Base-by-base conservation (phyloP, 2,329 filamentous ascomycete species). In the Fusarium veterinarium region DNA sequence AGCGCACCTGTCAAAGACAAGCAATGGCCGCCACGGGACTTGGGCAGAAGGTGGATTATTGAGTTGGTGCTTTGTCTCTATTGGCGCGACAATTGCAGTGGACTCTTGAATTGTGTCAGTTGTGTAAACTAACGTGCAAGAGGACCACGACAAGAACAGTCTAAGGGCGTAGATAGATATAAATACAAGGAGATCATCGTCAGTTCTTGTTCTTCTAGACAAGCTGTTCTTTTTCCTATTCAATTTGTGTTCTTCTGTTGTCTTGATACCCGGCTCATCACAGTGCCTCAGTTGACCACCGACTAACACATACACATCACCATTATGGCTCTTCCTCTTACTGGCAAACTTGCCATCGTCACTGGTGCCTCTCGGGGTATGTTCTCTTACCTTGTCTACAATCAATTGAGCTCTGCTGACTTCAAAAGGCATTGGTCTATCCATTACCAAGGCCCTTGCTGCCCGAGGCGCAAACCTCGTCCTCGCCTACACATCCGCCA, bases 291-390 rank as follows among this genome's bases (percentile, higher is more conserved):
- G 30, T 44, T 46, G 38, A 60, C 38, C 33, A 51, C 44, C 9
- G n/a, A 57, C 52, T 23, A 41, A 55, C 58, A 31, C 25, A 69
- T 52, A 55, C 58, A 31, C 25, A 69, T 52, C 60, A 41, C 28
- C 16, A 59, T 52, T 67, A 84, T 85, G 82, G 71, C 82, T 72
- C 82, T 74, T 38, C 78, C 82, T 53, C 84, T 92, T n/a, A 90
- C 93, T 79, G 92, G 92, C 75, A 95, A 95, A 81, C 86, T 95
- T 57, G 93, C 89, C 59, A 91, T 97, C 73, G 86, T 96, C 51
- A 96, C 94, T 3, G 94, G 94, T 63, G 92, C 91, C 67, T 94
- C 93, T 64, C 85, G 94, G 85, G 93, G 93, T 93, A 85, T 69
- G 35, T 16, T 19, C 11, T 4, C 76, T 61, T 52, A 41, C 28